Percentiles rank a stretch among this genome's conserved stretches.
phyloP scores from a whole-genome alignment of 2,329 filamentous ascomycete species.

The Fusarium lateritium region DNA sequence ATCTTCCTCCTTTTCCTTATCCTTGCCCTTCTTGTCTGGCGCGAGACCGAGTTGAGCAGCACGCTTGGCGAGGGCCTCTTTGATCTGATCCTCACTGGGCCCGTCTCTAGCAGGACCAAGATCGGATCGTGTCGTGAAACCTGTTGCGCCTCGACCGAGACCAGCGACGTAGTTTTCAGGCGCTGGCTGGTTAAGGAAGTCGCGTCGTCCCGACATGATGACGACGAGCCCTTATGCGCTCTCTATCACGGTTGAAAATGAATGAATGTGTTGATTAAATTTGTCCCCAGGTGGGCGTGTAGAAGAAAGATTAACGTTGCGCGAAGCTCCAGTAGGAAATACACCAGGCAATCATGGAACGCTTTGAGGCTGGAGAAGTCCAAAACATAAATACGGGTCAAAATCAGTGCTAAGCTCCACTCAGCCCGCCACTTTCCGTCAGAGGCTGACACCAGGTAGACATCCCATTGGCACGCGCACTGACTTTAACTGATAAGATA shows the following conservation, averaged over 20 bases:
- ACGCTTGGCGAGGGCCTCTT: slow-evolving; percentile 95
- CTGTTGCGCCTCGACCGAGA: slow-evolving; percentile 96
- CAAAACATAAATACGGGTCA: slow-evolving; percentile 37
- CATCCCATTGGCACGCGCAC: background rate
- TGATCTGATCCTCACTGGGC: slow-evolving; percentile 97
- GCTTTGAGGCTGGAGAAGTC: slow-evolving; percentile 9
- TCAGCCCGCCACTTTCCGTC: slow-evolving; percentile 19
- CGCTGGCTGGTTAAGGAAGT: slow-evolving; percentile 90
- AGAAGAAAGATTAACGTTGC: slow-evolving; percentile 11
- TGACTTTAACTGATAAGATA: slow-evolving; percentile 29
- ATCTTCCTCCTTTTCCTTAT: slow-evolving; percentile 79
- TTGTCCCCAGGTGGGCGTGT: background rate
- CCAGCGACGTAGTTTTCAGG: slow-evolving; percentile 94
- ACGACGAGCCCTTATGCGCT: slow-evolving; percentile 35
- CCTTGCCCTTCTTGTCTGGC: slow-evolving; percentile 77
- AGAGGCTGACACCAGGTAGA: background rate
- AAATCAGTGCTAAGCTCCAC: slow-evolving; percentile 20
- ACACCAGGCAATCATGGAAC: slow-evolving; percentile 29
- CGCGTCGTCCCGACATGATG: slow-evolving; percentile 75
- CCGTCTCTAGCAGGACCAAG: slow-evolving; percentile 95
- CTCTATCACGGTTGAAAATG: slow-evolving; percentile 11
- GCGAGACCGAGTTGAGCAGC: slow-evolving; percentile 84
- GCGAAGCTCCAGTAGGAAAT: slow-evolving; percentile 27
- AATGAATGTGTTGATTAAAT: slow-evolving; percentile 5
- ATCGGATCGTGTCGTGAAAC: slow-evolving; percentile 97